Percentiles rank a stretch among this genome's conserved stretches.
Conservation (phyloP, 345 rosid species). For the Citrus trifoliata region DNA sequence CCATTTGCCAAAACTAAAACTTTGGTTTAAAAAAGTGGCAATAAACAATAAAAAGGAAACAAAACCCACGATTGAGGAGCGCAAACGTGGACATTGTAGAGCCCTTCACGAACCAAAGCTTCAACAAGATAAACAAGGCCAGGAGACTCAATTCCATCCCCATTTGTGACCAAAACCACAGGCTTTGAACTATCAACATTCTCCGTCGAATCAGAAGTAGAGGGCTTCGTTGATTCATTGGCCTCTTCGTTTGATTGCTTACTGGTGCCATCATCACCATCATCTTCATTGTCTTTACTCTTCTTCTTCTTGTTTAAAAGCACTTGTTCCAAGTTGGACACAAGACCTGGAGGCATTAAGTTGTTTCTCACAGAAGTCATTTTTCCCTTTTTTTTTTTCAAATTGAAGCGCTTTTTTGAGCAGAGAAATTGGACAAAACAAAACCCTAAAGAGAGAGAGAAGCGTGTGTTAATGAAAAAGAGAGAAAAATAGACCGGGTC, state of each 20-base stretch:
- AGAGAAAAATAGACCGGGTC: conserved; percentile 23
- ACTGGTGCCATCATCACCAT: conserved; percentile 5
- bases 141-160: conserved; percentile 88
- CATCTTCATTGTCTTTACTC: conserved; percentile 21
- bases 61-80: conserved; percentile 87
- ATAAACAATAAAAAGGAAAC: background rate
- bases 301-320: conserved; percentile 48
- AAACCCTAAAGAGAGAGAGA: background rate
- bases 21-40: background rate
- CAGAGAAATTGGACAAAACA: background rate
- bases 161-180: conserved; percentile 74
- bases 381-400: background rate
- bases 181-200: conserved; percentile 62
- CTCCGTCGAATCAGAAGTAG: conserved; percentile 39
- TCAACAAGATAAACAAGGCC: conserved; percentile 86
- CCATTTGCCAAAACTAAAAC: conserved; percentile 1
- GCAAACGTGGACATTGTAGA: conserved; percentile 82
- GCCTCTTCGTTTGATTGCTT: conserved; percentile 9
- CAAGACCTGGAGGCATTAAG: conserved; percentile 69
- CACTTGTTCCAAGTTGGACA: conserved; percentile 82
- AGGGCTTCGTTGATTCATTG: conserved; percentile 40
- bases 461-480: background rate
- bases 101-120: conserved; percentile 73
- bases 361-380: conserved; percentile 58
- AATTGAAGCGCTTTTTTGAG: background rate